A percentile compares a stretch with the other conserved stretches of the same genome.
Conservation (phyloP, 192 early-diverging fungal genomes). For the Phlyctochytrium arcticum region DNA sequence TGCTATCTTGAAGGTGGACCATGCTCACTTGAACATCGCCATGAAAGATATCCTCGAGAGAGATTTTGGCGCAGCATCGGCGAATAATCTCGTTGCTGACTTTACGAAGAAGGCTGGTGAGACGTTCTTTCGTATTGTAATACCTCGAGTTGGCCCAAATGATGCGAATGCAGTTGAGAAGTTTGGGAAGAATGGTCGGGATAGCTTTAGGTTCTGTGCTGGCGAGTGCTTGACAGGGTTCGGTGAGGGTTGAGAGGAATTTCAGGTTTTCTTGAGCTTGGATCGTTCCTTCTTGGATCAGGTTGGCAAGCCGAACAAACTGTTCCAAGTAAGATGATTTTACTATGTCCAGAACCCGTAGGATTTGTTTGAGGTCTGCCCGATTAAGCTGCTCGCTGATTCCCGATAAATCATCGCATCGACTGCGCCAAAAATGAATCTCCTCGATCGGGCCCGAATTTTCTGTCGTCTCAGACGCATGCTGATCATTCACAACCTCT, state of each 20-base stretch:
- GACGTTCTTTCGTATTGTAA: conserved; percentile 59
- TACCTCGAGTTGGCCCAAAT: conserved; percentile 62
- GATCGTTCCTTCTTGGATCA: conserved; percentile 58
- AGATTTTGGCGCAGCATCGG: conserved; percentile 57
- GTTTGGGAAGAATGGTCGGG: conserved; percentile 42
- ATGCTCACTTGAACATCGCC: conserved; percentile 57
- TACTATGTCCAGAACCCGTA: conserved; percentile 47
- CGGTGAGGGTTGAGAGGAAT: conserved; percentile 53
- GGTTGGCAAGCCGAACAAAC: conserved; percentile 53
- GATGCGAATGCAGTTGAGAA: conserved; percentile 54
- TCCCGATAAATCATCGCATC: conserved; percentile 62
- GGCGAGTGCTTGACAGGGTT: conserved; percentile 46
- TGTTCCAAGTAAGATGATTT: conserved; percentile 63
- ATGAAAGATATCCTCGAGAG: conserved; percentile 61
- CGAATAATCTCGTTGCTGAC: conserved; percentile 63
- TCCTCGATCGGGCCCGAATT: conserved; percentile 62
- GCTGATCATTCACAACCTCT: conserved; percentile 63
- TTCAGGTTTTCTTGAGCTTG: conserved; percentile 66
- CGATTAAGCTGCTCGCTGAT: conserved; percentile 57
- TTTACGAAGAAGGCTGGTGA: conserved; percentile 56
- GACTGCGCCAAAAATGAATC: conserved; percentile 57
- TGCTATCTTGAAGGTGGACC: conserved; percentile 53
- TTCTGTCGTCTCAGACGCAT: conserved; percentile 51
- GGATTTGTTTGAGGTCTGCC: conserved; percentile 48
- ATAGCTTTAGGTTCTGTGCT: conserved; percentile 52